Conservation (phyloP, 306 rosid species). For the Rosa chinensis region DNA sequence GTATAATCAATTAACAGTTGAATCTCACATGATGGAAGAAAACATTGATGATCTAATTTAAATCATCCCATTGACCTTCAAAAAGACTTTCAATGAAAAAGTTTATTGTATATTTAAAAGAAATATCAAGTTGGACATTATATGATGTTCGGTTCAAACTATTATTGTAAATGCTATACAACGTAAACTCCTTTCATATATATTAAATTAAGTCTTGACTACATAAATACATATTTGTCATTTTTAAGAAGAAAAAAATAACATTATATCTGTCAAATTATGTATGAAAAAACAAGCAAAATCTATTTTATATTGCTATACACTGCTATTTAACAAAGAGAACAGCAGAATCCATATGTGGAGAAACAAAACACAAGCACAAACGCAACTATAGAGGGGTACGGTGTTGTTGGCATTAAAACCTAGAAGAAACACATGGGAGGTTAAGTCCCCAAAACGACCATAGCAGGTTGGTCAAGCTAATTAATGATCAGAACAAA, state of each 20-base stretch:
- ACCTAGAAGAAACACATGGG: constrained; percentile 26
- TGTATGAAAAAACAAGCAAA: not conserved
- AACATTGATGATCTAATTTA: too few relatives aligned
- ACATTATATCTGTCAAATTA: too few relatives aligned
- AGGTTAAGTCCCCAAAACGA: constrained; percentile 25
- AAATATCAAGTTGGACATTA: too few relatives aligned
- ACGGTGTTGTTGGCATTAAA: constrained; percentile 22
- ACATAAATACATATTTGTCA: not conserved
- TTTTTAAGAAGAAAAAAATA: too few relatives aligned
- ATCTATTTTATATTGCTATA: not conserved
- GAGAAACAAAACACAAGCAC: constrained; percentile 16
- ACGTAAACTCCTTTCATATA: too few relatives aligned
- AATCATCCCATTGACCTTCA: too few relatives aligned
- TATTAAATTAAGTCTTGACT: not conserved
- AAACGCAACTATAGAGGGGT: constrained; percentile 1
- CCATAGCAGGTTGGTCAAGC: constrained; percentile 28
- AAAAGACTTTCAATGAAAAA: too few relatives aligned
- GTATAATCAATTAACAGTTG: too few relatives aligned
- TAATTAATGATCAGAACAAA: constrained; percentile 21
- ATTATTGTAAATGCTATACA: too few relatives aligned
- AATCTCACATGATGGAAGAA: too few relatives aligned
- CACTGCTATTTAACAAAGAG: constrained; percentile 11
- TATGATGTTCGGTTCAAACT: too few relatives aligned
- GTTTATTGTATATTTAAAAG: too few relatives aligned
- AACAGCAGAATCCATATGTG: constrained; percentile 38